Conservation (phyloP, 306 rosid species). For the Glycine latifolia region DNA sequence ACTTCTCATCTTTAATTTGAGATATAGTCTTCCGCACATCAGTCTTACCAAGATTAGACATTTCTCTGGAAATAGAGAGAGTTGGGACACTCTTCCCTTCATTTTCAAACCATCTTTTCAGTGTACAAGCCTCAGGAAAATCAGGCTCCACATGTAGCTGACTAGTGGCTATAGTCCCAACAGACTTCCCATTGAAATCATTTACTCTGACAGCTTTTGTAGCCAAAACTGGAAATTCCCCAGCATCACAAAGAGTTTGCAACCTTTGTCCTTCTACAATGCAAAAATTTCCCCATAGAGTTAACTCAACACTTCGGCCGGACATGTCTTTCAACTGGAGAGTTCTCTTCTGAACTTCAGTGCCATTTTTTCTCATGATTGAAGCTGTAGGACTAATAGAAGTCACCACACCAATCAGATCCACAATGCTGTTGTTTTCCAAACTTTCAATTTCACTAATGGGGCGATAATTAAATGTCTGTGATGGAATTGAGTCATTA, state of each 20-base stretch:
- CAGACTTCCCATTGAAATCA: slow-evolving; percentile 83
- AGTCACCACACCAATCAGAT: slow-evolving; percentile 80
- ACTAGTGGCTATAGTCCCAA: slow-evolving; percentile 74
- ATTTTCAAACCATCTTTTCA: slow-evolving; percentile 78
- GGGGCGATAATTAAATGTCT: slow-evolving; percentile 66
- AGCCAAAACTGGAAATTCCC: slow-evolving; percentile 77
- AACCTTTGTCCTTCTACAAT: slow-evolving; percentile 76
- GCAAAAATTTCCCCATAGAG: slow-evolving; percentile 87
- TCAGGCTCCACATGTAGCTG: slow-evolving; percentile 84
- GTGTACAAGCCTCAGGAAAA: slow-evolving; percentile 58
- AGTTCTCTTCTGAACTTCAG: slow-evolving; percentile 81
- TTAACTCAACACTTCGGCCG: slow-evolving; percentile 77
- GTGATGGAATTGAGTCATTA: slow-evolving; percentile 74
- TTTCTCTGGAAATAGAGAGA: slow-evolving; percentile 77
- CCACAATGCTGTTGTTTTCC: slow-evolving; percentile 69
- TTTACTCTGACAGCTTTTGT: slow-evolving; percentile 80
- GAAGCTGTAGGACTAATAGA: slow-evolving; percentile 73
- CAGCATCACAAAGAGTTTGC: slow-evolving; percentile 79
- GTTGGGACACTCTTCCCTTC: slow-evolving; percentile 75
- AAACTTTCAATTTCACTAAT: slow-evolving; percentile 71
- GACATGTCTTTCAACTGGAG: slow-evolving; percentile 90
- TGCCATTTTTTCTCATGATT: slow-evolving; percentile 84
- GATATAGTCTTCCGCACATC: slow-evolving; percentile 72
- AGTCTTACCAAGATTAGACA: slow-evolving; percentile 52
- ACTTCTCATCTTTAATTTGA: slow-evolving; percentile 89